Percentiles rank a stretch among this genome's conserved stretches.
These are phyloP conservation scores for Blechomonas ayalai DNA, from an alignment of 208 protist species.

Conservation along the genomic window DNA sequence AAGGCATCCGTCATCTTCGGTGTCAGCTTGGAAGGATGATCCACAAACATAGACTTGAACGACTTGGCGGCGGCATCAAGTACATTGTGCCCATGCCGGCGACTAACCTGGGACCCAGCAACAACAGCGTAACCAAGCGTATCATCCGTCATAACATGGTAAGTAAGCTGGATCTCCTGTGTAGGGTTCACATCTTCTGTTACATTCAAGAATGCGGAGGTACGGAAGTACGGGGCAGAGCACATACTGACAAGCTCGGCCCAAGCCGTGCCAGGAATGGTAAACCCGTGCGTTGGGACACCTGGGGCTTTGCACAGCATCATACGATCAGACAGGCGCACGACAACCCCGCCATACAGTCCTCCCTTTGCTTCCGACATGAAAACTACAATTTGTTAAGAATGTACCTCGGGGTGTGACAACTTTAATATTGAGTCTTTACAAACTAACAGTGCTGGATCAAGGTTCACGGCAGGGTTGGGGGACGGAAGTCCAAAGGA, in stretches of 20 bases:
- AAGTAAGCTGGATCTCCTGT: conserved; percentile 53
- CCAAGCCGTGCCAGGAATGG: conserved; percentile 64
- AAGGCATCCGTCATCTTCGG: conserved; percentile 60
- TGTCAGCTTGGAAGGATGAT: conserved; percentile 49
- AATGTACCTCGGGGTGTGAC: too few relatives aligned
- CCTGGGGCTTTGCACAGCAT: conserved; percentile 65
- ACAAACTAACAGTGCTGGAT: too few relatives aligned
- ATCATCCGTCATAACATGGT: conserved; percentile 79
- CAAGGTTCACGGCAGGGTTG: too few relatives aligned
- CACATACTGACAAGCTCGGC: conserved; percentile 75
- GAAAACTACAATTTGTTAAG: too few relatives aligned
- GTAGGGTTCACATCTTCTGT: conserved; percentile 16
- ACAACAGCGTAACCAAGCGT: conserved; percentile 66
- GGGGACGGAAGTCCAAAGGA: too few relatives aligned
- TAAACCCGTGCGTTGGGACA: conserved; percentile 41
- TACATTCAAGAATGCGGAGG: conserved; percentile 52
- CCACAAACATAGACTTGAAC: conserved; percentile 87
- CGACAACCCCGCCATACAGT: conserved; percentile 69
- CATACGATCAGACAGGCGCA: conserved; percentile 67
- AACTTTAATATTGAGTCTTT: too few relatives aligned
- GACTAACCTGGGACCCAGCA: conserved; percentile 26
- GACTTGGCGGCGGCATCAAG: conserved; percentile 64
- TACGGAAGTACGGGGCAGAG: conserved; percentile 70
- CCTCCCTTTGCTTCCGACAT: too few relatives aligned
- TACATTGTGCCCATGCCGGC: conserved; percentile 49